Evolutionary conservation across 2,329 filamentous ascomycete species (phyloP).

Genomic region (Ophiostoma populinum): DNA sequence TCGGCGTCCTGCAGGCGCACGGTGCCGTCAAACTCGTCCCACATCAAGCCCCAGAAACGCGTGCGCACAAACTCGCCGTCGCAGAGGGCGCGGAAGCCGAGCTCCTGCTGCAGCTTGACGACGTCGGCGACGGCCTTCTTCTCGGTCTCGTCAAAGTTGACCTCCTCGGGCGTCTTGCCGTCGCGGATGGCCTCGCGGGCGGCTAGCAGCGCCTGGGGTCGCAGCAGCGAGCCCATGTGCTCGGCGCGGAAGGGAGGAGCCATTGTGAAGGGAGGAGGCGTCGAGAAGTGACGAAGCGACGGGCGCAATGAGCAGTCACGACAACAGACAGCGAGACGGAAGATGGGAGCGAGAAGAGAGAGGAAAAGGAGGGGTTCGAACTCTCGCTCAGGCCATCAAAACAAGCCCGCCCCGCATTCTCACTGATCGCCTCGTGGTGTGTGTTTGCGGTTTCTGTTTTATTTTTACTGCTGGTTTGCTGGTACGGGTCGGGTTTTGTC

Average conservation of each 20-base stretch:
- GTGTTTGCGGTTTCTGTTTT: no score
- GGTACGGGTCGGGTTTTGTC: no score
- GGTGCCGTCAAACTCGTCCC: conserved; percentile 27
- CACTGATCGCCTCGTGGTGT: no score
- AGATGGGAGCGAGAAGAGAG: no score
- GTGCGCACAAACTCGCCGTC: conserved; percentile 39
- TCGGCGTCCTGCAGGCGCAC: conserved; percentile 24
- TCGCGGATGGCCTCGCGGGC: conserved; percentile 40
- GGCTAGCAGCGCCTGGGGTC: conserved; percentile 39
- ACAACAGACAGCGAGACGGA: no score
- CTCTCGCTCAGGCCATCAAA: no score
- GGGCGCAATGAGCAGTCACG: no score
- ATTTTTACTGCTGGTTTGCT: no score
- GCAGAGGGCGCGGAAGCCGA: conserved; percentile 37
- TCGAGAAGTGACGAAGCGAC: no score
- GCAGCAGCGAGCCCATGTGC: conserved; percentile 57
- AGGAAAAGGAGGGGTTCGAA: no score
- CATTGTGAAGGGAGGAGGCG: no score
- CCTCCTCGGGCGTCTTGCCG: conserved; percentile 25
- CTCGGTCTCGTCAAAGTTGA: conserved; percentile 32
- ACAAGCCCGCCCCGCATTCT: no score
- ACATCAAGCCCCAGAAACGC: conserved; percentile 19
- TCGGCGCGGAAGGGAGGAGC: conserved; percentile 47
- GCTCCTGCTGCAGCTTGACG: conserved; percentile 39
- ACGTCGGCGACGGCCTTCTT: conserved; percentile 40